phyloP scores from a whole-genome alignment of 2,329 filamentous ascomycete species.

The Epichloe baconii region DNA sequence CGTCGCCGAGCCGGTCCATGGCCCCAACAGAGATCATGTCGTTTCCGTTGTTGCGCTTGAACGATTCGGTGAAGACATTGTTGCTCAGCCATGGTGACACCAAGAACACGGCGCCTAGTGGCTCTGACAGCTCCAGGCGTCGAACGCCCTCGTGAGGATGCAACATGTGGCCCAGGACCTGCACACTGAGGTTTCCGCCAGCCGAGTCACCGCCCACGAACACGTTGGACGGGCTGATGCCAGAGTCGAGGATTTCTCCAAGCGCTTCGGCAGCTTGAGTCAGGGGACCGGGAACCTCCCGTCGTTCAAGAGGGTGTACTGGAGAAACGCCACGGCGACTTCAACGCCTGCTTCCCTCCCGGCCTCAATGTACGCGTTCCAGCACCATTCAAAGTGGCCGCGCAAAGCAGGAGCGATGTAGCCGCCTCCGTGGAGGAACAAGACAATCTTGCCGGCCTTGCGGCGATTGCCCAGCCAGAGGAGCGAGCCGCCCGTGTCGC shows the following conservation, averaged over 20 bases:
- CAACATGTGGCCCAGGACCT: slow-evolving; percentile 20
- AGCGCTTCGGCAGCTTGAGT: slow-evolving; percentile 19
- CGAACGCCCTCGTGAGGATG: slow-evolving; percentile 15
- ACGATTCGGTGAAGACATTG: slow-evolving; percentile 11
- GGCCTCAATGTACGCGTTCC: slow-evolving; percentile 13
- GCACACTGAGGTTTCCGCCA: slow-evolving; percentile 21
- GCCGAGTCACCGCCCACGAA: slow-evolving; percentile 25
- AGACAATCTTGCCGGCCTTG: slow-evolving; percentile 15
- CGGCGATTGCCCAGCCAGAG: slow-evolving; percentile 17
- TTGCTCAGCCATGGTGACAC: slow-evolving; percentile 21
- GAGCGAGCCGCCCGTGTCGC: slow-evolving; percentile 8
- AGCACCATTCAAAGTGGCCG: slow-evolving; percentile 16
- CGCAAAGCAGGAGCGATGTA: slow-evolving; percentile 10
- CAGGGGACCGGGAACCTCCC: slow-evolving; percentile 18
- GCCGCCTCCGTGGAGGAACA: slow-evolving; percentile 19
- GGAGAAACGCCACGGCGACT: slow-evolving; percentile 20
- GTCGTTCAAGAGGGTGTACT: slow-evolving; percentile 21
- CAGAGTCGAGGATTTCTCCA: slow-evolving; percentile 15
- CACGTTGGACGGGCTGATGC: slow-evolving; percentile 17
- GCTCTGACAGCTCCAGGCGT: slow-evolving; percentile 11
- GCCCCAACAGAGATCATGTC: slow-evolving; percentile 20
- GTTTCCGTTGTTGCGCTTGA: slow-evolving; percentile 14
- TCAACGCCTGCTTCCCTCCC: slow-evolving; percentile 11
- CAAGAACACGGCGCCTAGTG: slow-evolving; percentile 18
- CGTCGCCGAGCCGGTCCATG: slow-evolving; percentile 3